Evolutionary conservation across 177 flowering plant genomes (phyloP), one percentile per base, ranked within the genome.

Genomic region (Vitis hybrid): DNA sequence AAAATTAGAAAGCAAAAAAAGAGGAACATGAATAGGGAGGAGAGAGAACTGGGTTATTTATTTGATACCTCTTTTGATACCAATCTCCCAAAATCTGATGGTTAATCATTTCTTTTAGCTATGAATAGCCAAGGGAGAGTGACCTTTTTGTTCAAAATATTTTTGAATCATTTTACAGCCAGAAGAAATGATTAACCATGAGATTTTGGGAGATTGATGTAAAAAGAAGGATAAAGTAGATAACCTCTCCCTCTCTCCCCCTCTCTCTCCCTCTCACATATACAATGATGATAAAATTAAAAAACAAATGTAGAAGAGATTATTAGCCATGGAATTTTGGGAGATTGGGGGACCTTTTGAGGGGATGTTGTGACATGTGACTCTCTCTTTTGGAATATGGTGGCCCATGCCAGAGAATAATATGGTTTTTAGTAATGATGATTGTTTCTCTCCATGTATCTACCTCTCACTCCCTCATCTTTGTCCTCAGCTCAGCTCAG

Each of bases 401-500:
- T 85, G 85, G 82, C 79, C 86, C 80, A 75, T 79, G 84, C 84
- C 86, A 81, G 84, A 71, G 80, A 83, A 74, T 78, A 74, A 80
- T 80, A 79, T 80, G 82, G 81, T 80, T 70, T 82, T 76, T 74
- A 59, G 84, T 76, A 80, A 82, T 85, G 77, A 85, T 85, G 82
- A 61, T 56, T 62, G 52, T 58, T 55, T 64, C 55, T 39, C 22
- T 56, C 66, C 64, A 56, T 63, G 55, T 33, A 58, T 50, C 66
- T 9, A 51, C 52, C 68, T 29, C 51, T 51, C 31, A 10, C 51
- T 56, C 66, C 50, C 75, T 70, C 69, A 33, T 67, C 56, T 62
- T 51, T 56, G 10, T 60, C 18, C 58, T 61, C 75, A 62, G 18
- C 50, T 16, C 22, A 26, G 29, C 29, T 26, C 29, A 26, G 29